Percentiles rank a stretch among this genome's conserved stretches.
Evolutionary conservation across 495 filamentous ascomycete species (phyloP).

Genomic region (Haplographium delicatum): DNA sequence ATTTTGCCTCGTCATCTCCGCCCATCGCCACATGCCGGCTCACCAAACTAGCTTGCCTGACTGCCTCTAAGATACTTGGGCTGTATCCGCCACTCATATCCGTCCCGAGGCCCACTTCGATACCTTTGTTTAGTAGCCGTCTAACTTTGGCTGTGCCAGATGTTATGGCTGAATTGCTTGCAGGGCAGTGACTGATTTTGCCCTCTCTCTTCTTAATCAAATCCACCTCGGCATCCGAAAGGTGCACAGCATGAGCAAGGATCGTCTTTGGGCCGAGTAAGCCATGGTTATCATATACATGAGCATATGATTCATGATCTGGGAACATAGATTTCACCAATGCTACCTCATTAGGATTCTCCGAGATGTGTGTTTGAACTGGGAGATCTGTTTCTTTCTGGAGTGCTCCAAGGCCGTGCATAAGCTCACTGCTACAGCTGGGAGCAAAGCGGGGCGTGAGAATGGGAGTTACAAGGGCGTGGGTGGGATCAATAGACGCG

Average conservation of each 20-base stretch:
- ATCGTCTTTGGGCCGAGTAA: slow-evolving; percentile 70
- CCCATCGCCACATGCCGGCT: slow-evolving; percentile 60
- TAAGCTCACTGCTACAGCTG: slow-evolving; percentile 54
- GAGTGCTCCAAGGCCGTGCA: slow-evolving; percentile 59
- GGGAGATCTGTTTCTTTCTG: slow-evolving; percentile 54
- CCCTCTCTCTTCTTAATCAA: slow-evolving; percentile 55
- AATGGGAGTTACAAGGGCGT: slow-evolving; percentile 64
- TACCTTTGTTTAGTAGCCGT: slow-evolving; percentile 62
- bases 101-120: slow-evolving; percentile 80
- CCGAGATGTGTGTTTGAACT: slow-evolving; percentile 88
- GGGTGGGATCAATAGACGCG: slow-evolving; percentile 54
- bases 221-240: slow-evolving; percentile 55
- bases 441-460: slow-evolving; percentile 91
- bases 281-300: slow-evolving; percentile 69
- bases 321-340: slow-evolving; percentile 73
- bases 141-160: slow-evolving; percentile 70
- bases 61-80: slow-evolving; percentile 71
- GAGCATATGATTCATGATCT: slow-evolving; percentile 54
- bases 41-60: slow-evolving; percentile 69
- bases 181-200: slow-evolving; percentile 81
- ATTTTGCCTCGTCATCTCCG: slow-evolving; percentile 38
- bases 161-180: slow-evolving; percentile 73
- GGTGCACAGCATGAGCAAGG: slow-evolving; percentile 80
- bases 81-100: slow-evolving; percentile 86
- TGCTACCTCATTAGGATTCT: slow-evolving; percentile 68